Percentiles rank a stretch among this genome's conserved stretches.
Evolutionary conservation across 129 eudicot genomes (phyloP).

Genomic region (Flaveria linearis): DNA sequence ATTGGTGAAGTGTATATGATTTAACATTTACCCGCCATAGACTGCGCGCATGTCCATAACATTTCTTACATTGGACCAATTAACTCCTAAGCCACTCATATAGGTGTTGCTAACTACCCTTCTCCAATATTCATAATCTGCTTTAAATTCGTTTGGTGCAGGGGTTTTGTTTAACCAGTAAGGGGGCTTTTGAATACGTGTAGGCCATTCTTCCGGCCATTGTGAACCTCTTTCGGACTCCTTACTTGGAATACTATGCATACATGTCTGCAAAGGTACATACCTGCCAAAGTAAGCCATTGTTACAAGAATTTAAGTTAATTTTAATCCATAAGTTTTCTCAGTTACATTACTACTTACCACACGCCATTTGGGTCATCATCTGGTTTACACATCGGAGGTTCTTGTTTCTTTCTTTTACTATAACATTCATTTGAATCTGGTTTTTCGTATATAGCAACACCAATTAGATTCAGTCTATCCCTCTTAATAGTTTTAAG

Average conservation of each 20-base stretch:
- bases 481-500: constrained; percentile 71
- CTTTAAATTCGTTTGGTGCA: constrained; percentile 60
- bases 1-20: constrained; percentile 5
- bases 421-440: constrained; percentile 67
- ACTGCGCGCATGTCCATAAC: constrained; percentile 94
- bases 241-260: constrained; percentile 58
- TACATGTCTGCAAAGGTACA: constrained; percentile 67
- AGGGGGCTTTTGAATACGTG: constrained; percentile 53
- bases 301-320: background rate
- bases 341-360: constrained; percentile 32
- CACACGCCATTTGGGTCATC: constrained; percentile 87
- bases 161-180: constrained; percentile 65
- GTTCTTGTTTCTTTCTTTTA: constrained; percentile 49
- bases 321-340: background rate
- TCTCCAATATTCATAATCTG: constrained; percentile 71
- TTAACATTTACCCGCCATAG: constrained; percentile 69
- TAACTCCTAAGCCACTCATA: constrained; percentile 54
- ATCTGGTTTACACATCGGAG: constrained; percentile 63
- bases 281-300: constrained; percentile 46
- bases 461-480: constrained; percentile 54
- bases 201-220: constrained; percentile 85
- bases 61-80: constrained; percentile 74
- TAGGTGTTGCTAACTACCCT: constrained; percentile 51
- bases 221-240: constrained; percentile 60
- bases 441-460: constrained; percentile 75